Percentiles rank a stretch among this genome's conserved stretches.
Evolutionary conservation across 495 filamentous ascomycete species (phyloP).

Genomic region (Tetracladium setigerum): DNA sequence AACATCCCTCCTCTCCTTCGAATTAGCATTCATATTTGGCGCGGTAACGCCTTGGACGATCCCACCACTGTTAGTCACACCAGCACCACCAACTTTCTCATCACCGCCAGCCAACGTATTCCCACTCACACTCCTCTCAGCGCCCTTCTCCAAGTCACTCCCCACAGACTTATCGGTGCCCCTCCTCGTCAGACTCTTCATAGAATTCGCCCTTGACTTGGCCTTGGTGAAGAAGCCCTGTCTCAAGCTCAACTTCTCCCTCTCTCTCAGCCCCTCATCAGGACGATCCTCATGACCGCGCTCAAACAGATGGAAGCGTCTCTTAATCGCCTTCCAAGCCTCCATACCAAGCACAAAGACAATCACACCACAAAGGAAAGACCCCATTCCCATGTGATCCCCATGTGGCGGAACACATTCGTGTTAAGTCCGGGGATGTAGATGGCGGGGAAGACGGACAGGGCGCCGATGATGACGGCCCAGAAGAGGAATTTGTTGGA

Average conservation of each 20-base stretch:
- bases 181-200: slow-evolving; percentile 12
- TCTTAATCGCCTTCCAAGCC: slow-evolving; percentile 55
- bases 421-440: slow-evolving; percentile 63
- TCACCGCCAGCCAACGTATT: too few relatives aligned
- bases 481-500: slow-evolving; percentile 65
- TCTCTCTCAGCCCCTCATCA: not conserved
- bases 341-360: slow-evolving; percentile 54
- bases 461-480: slow-evolving; percentile 55
- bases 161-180: slow-evolving; percentile 4
- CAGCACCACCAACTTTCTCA: too few relatives aligned
- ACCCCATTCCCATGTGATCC: slow-evolving; percentile 65
- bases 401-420: slow-evolving; percentile 59
- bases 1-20: too few relatives aligned
- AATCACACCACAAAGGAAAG: slow-evolving; percentile 42
- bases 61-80: too few relatives aligned
- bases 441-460: slow-evolving; percentile 59
- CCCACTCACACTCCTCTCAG: slow-evolving; percentile 1
- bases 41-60: too few relatives aligned
- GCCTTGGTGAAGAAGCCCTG: slow-evolving; percentile 33
- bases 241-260: slow-evolving; percentile 19
- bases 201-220: slow-evolving; percentile 21
- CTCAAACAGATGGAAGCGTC: slow-evolving; percentile 21
- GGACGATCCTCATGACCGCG: slow-evolving; percentile 10
- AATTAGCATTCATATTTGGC: too few relatives aligned
- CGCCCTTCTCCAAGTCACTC: slow-evolving; percentile 5